These are phyloP conservation scores for Umbelopsis ramanniana DNA, from an alignment of 192 early-diverging fungal genomes.

Conservation along the genomic window DNA sequence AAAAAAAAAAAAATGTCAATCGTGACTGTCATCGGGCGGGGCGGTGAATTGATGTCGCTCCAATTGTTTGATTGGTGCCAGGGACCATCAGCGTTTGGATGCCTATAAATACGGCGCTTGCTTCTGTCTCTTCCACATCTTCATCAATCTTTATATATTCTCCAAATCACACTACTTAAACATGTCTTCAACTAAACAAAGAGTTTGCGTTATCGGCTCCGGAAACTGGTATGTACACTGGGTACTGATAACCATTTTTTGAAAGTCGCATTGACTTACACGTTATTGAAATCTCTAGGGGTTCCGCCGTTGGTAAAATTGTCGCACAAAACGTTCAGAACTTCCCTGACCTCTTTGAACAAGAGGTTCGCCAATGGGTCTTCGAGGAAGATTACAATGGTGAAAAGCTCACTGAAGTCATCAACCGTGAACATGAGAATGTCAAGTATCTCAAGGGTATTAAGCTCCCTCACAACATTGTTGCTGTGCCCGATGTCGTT, in stretches of 20 bases:
- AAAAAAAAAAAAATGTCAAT: not conserved
- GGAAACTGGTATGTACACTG: slow-evolving; percentile 86
- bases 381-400: slow-evolving; percentile 90
- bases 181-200: slow-evolving; percentile 53
- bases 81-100: not conserved
- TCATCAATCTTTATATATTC: not conserved
- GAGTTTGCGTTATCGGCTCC: slow-evolving; percentile 89
- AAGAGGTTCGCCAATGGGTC: slow-evolving; percentile 92
- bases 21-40: not conserved
- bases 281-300: slow-evolving; percentile 62
- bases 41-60: not conserved
- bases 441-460: slow-evolving; percentile 89
- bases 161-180: slow-evolving; percentile 12
- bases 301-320: slow-evolving; percentile 92
- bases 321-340: slow-evolving; percentile 79
- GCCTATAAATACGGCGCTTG: not conserved
- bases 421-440: slow-evolving; percentile 94
- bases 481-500: slow-evolving; percentile 82
- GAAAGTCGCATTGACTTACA: not conserved
- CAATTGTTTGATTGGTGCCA: slow-evolving; percentile 18
- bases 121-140: not conserved
- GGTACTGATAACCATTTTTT: not conserved
- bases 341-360: slow-evolving; percentile 71
- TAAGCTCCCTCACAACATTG: slow-evolving; percentile 82
- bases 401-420: slow-evolving; percentile 87